These are phyloP conservation scores for Styphnolobium japonicum DNA, from an alignment of 306 rosid species.

Conservation along the genomic window DNA sequence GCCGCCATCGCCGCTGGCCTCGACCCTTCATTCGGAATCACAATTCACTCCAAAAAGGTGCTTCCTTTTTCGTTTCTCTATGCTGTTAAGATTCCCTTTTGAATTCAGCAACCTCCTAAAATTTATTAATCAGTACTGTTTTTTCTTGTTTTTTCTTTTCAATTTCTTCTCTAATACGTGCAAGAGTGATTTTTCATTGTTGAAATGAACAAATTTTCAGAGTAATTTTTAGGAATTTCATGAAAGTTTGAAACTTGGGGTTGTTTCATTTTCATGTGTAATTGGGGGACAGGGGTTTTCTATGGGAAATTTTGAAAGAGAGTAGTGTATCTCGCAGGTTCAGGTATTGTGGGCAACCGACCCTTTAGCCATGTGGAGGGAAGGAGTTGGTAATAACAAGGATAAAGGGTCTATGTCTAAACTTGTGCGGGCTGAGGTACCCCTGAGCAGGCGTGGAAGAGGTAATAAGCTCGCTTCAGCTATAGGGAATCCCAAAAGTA, in stretches of 20 bases:
- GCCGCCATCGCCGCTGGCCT: conserved; percentile 70
- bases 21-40: conserved; percentile 73
- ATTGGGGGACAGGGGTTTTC: background rate
- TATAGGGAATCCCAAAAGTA: conserved; percentile 51
- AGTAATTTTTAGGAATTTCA: background rate
- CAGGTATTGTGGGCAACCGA: conserved; percentile 90
- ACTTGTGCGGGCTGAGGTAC: conserved; percentile 76
- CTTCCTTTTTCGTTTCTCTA: background rate
- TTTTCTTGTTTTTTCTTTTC: background rate
- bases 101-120: background rate
- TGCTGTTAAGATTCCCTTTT: background rate
- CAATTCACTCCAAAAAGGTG: conserved; percentile 70
- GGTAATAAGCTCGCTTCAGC: conserved; percentile 75
- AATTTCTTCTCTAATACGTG: background rate
- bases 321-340: conserved; percentile 42
- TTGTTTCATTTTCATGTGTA: conserved; percentile 7
- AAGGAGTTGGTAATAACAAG: conserved; percentile 70
- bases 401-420: conserved; percentile 58
- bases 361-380: conserved; percentile 79
- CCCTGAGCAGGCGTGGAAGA: conserved; percentile 82
- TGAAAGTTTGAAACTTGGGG: background rate
- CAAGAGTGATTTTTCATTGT: background rate
- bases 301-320: background rate
- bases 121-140: too few species aligned
- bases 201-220: background rate